phyloP scores from a whole-genome alignment of 108 stramenopile species.

The Aurantiochytrium sp. region DNA sequence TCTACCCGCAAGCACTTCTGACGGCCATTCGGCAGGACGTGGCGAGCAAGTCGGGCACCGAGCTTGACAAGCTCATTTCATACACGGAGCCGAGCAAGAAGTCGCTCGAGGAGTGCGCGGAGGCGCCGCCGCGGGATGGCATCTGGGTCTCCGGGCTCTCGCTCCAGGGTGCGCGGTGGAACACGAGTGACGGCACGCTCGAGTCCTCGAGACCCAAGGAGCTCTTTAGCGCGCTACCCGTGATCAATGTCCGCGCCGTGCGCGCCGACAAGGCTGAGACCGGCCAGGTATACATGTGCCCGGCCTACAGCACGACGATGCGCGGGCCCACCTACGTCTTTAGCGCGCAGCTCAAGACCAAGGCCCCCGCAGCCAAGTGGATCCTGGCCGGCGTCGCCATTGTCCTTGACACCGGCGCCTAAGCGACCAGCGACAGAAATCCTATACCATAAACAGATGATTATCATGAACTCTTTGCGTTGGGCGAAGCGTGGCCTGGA shows the following conservation, averaged over 20 bases:
- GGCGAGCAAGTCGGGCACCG: slow-evolving; percentile 74
- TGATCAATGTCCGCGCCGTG: slow-evolving; percentile 75
- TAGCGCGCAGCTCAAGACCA: slow-evolving; percentile 74
- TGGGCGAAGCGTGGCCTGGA: not conserved
- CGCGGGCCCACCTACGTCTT: slow-evolving; percentile 78
- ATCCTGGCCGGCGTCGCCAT: slow-evolving; percentile 72
- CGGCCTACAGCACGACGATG: slow-evolving; percentile 71
- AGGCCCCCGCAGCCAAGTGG: slow-evolving; percentile 71
- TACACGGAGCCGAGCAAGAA: slow-evolving; percentile 78
- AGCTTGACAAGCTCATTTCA: slow-evolving; percentile 78
- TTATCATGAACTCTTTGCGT: not conserved
- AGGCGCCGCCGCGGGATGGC: slow-evolving; percentile 69
- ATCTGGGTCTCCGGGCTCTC: slow-evolving; percentile 70
- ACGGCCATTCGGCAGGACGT: slow-evolving; percentile 84
- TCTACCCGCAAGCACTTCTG: slow-evolving; percentile 80
- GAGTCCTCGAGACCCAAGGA: slow-evolving; percentile 78
- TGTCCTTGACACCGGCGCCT: slow-evolving; percentile 60
- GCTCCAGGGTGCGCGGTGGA: slow-evolving; percentile 82
- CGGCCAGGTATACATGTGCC: slow-evolving; percentile 67
- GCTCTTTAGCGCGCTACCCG: slow-evolving; percentile 77
- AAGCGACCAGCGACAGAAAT: not conserved
- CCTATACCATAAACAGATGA: not conserved
- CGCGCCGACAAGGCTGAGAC: slow-evolving; percentile 73
- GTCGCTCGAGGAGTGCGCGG: slow-evolving; percentile 61
- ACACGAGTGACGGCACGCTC: slow-evolving; percentile 49